Percentiles rank a stretch among this genome's conserved stretches.
phyloP scores from a whole-genome alignment of 148 eudicot genomes.

The Diospyros lotus region DNA sequence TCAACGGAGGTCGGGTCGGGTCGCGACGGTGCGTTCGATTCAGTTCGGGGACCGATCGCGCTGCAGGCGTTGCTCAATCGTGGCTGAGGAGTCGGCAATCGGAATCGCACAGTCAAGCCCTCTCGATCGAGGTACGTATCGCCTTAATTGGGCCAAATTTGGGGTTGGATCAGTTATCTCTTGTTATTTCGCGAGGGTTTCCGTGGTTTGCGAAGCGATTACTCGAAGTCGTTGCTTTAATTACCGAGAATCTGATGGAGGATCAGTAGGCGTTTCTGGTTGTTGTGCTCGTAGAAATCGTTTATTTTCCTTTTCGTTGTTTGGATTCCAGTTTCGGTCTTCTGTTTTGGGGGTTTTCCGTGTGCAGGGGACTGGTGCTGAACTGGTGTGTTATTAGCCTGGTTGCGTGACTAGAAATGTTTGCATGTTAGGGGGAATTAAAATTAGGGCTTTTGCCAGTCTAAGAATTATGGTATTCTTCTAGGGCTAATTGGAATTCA shows the following conservation, averaged over 20 bases:
- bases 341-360: not conserved
- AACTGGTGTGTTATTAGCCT: not conserved
- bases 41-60: constrained; percentile 8
- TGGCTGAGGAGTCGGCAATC: not conserved
- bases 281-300: not conserved
- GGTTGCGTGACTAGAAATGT: not conserved
- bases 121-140: constrained; percentile 20
- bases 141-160: constrained; percentile 5
- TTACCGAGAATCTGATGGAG: constrained; percentile 6
- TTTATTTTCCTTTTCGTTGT: not conserved
- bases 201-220: not conserved
- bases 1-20: not conserved
- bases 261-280: not conserved
- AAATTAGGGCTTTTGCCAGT: constrained; percentile 11
- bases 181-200: not conserved
- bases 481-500: not conserved
- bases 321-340: not conserved
- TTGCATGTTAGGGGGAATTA: constrained; percentile 5
- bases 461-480: no score
- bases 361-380: not conserved
- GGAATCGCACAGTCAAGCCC: constrained; percentile 16
- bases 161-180: constrained; percentile 1
- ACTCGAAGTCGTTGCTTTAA: not conserved
- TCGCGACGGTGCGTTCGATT: not conserved
- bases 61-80: not conserved